Conservation (phyloP, 2,329 filamentous ascomycete genomes). For the Arthrobotrys megalospora region DNA sequence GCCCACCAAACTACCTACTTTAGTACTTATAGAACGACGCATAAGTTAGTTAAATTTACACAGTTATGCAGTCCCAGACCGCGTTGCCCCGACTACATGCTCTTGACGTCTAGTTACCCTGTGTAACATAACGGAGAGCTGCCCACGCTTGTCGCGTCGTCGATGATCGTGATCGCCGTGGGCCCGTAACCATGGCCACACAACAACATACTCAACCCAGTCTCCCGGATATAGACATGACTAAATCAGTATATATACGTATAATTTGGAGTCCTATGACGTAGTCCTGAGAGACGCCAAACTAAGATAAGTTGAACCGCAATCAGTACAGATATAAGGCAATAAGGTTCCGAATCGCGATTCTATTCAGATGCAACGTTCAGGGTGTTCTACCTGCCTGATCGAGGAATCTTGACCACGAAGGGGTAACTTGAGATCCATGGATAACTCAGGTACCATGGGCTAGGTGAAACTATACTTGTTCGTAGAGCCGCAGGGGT, state of each 20-base stretch:
- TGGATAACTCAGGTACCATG: neutral
- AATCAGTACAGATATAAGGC: no score
- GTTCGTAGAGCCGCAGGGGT: neutral
- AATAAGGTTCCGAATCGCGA: slow-evolving; percentile 29
- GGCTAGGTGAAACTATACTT: neutral
- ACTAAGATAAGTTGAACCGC: neutral
- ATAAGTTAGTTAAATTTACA: neutral
- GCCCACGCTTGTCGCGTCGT: neutral
- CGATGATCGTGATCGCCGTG: neutral
- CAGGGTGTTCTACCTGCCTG: slow-evolving; percentile 9
- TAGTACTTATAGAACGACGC: no score
- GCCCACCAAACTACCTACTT: neutral
- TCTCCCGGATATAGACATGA: neutral
- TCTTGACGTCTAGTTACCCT: neutral
- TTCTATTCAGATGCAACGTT: neutral
- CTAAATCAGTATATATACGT: neutral
- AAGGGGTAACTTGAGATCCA: neutral
- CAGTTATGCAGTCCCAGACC: neutral
- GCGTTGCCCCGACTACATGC: neutral
- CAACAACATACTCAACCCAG: neutral
- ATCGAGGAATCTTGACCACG: slow-evolving; percentile 11
- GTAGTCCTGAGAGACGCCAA: neutral
- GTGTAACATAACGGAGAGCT: slow-evolving; percentile 5
- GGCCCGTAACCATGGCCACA: no score
- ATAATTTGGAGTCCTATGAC: neutral